A percentile compares a stretch with the other conserved stretches of the same genome.
Conservation (phyloP, 192 early-diverging fungal genomes). For the Coemansia erecta region DNA sequence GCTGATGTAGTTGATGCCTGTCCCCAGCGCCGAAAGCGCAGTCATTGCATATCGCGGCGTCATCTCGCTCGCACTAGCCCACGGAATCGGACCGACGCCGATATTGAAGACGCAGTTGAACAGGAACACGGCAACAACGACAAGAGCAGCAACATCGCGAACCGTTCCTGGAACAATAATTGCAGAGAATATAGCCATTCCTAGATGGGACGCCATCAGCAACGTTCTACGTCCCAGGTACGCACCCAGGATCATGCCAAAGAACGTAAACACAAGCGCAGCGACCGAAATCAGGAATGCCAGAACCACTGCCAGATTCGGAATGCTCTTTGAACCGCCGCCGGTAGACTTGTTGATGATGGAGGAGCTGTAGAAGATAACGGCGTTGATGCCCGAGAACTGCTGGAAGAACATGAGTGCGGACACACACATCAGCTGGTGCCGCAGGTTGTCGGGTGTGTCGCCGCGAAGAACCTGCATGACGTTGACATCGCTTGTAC, state of each 20-base stretch:
- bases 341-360: constrained; percentile 62
- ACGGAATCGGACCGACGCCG: constrained; percentile 80
- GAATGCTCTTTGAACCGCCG: constrained; percentile 5
- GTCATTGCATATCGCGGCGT: constrained; percentile 73
- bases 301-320: constrained; percentile 21
- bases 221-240: constrained; percentile 67
- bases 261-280: constrained; percentile 43
- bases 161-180: constrained; percentile 62
- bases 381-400: constrained; percentile 81
- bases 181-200: constrained; percentile 61
- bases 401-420: constrained; percentile 75
- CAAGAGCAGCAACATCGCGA: constrained; percentile 49
- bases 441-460: constrained; percentile 56
- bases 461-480: constrained; percentile 53
- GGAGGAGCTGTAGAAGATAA: constrained; percentile 80
- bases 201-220: constrained; percentile 62
- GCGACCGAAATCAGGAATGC: constrained; percentile 50
- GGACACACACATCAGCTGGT: constrained; percentile 63
- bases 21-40: constrained; percentile 66
- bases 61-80: constrained; percentile 77
- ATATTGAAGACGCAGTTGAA: constrained; percentile 77
- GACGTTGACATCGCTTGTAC: constrained; percentile 46
- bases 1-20: constrained; percentile 69
- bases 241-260: constrained; percentile 61
- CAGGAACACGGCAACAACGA: constrained; percentile 63